These are phyloP conservation scores for Spathaspora girioi DNA, from an alignment of 805 yeast species.

Conservation along the genomic window DNA sequence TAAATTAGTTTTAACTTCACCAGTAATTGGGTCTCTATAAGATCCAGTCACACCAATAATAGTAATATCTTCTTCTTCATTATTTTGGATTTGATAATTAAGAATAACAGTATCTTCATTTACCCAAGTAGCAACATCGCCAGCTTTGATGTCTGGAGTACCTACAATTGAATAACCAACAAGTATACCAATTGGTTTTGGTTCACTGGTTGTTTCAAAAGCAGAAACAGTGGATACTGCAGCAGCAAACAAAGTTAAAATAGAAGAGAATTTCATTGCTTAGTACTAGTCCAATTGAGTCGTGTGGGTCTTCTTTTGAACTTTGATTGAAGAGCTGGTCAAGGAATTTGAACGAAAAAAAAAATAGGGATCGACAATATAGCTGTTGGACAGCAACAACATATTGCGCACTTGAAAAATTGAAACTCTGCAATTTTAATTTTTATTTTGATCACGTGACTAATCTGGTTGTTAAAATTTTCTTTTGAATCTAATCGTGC, in stretches of 20 bases:
- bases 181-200: slow-evolving; percentile 20
- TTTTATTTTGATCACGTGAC: too few relatives aligned
- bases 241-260: slow-evolving; percentile 10
- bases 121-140: slow-evolving; percentile 39
- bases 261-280: slow-evolving; percentile 15
- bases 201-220: slow-evolving; percentile 8
- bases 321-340: background rate
- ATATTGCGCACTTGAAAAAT: too few relatives aligned
- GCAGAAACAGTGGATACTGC: slow-evolving; percentile 5
- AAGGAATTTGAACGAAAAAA: background rate
- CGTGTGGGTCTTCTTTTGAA: background rate
- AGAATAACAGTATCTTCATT: slow-evolving; percentile 55
- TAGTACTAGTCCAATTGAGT: background rate
- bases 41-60: slow-evolving; percentile 70
- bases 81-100: slow-evolving; percentile 49
- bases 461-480: too few relatives aligned
- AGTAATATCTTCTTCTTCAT: slow-evolving; percentile 51
- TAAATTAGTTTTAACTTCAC: slow-evolving; percentile 54
- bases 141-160: slow-evolving; percentile 32
- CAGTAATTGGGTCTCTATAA: slow-evolving; percentile 52
- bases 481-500: too few relatives aligned
- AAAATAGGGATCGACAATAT: too few relatives aligned
- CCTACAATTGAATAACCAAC: slow-evolving; percentile 50
- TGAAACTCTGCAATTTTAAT: too few relatives aligned
- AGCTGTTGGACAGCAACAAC: too few relatives aligned